Base-by-base conservation (phyloP, 495 filamentous ascomycete genomes). In the Hypoxylon fragiforme region DNA sequence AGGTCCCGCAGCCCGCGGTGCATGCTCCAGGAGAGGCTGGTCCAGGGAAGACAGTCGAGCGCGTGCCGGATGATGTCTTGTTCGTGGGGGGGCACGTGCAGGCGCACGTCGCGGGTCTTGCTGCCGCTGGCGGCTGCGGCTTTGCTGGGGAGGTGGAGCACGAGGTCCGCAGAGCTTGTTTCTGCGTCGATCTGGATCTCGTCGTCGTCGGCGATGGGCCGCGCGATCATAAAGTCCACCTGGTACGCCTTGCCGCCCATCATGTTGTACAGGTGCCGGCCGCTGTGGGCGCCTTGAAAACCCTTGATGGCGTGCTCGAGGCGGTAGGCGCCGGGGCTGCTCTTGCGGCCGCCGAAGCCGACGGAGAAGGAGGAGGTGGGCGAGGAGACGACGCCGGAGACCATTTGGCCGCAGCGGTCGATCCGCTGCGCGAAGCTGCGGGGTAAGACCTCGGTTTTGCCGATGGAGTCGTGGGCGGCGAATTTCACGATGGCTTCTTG, bases 31-130 rank as follows among this genome's bases (percentile, higher is more conserved):
- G 65, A 64, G 12, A 72, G 38, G 20, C 49, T 45, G 3, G 57
- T 60, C 70, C 69, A 73, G 14, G 70, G 70, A 7, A 72, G 54
- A 38, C 50, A 45, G 40, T 73, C 70, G 3, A 73, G 50, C 1
- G 63, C 57, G 3, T 49, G 44, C 7, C 14, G 35, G 14, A 72
- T 26, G 1, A 69, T 16, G 7, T 19, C 12, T 9, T 49, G 38
- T 28, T 67, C 69, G 9, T 9, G 30, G 11, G 56, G 13, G 3
- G 64, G 57, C 1, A 72, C 47, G 6, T 28, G 30, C 3, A 68
- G n/a, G 14, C 40, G 26, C 19, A 52, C 55, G 24, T 9, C 24
- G 24, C 24, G 24, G 9, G n/a, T n/a, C n/a, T n/a, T n/a, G n/a
- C 24, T 4, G 24, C 24, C 24, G 9, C 4, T 28, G 4, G 9